A percentile compares a stretch with the other conserved stretches of the same genome.
Conservation (phyloP, 768 basidiomycete species). For the Agaricus sinodeliciosus region DNA sequence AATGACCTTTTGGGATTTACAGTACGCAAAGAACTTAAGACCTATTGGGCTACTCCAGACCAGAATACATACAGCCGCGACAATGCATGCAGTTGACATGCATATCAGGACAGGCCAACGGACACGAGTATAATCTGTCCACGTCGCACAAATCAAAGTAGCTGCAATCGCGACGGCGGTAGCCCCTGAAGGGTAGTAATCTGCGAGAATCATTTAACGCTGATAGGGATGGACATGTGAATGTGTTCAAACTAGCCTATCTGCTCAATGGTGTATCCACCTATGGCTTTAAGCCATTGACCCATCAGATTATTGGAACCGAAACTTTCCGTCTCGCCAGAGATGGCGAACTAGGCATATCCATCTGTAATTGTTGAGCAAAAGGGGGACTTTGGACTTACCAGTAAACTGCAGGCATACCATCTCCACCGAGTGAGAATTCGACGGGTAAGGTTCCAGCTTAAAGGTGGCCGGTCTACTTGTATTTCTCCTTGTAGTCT, state of each 20-base stretch:
- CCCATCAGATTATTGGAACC: slow-evolving; percentile 71
- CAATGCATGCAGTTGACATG: slow-evolving; percentile 49
- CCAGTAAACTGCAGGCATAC: slow-evolving; percentile 62
- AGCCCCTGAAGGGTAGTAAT: slow-evolving; percentile 53
- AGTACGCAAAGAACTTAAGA: slow-evolving; percentile 74
- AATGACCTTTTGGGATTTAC: slow-evolving; percentile 25
- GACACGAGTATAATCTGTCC: slow-evolving; percentile 52
- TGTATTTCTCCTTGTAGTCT: slow-evolving; percentile 39
- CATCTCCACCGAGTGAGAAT: slow-evolving; percentile 58
- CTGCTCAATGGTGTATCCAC: slow-evolving; percentile 58
- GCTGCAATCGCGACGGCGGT: slow-evolving; percentile 61
- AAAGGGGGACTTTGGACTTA: slow-evolving; percentile 19
- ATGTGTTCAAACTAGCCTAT: slow-evolving; percentile 31
- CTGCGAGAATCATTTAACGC: slow-evolving; percentile 7
- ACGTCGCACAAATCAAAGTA: slow-evolving; percentile 53
- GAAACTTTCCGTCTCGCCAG: slow-evolving; percentile 62
- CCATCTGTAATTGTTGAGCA: neutral
- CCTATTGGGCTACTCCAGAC: slow-evolving; percentile 53
- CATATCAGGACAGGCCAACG: slow-evolving; percentile 64
- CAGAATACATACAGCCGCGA: slow-evolving; percentile 51
- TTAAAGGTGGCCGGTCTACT: slow-evolving; percentile 34
- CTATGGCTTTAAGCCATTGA: slow-evolving; percentile 58
- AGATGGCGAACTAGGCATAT: slow-evolving; percentile 47
- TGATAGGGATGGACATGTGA: neutral
- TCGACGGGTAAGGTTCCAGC: slow-evolving; percentile 39